Evolutionary conservation across 106 monocot species (phyloP), one percentile per base, ranked within the genome.

Genomic region (Dioscorea zingiberensis): DNA sequence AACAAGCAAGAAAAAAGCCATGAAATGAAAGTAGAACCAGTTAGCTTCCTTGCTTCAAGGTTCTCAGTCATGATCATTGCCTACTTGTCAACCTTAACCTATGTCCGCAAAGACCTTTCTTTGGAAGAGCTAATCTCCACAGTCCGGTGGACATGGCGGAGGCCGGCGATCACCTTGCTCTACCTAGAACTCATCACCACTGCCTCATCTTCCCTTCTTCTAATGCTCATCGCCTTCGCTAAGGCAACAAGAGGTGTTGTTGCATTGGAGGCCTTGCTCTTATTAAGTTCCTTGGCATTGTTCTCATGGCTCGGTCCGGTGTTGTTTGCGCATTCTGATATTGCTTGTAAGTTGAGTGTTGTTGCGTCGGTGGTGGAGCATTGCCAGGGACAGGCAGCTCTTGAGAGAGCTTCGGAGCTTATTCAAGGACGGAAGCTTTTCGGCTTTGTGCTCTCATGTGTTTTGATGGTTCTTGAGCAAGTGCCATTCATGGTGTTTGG

Each of bases 241-340:
- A 21, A 21, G 45, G 47, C 54, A 0, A 21, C 62, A 3, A 19
- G 25, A 1, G 45, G n/a, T 4, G 6, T 25, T 5, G 12, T 19
- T 51, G 4, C 7, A 0, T 16, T 19, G 11, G 68, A 60, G 25
- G 46, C 11, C 15, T 3, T 63, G 27, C 25, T 63, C 1, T 9
- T 69, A 7, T 27, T 24, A 11, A 49, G 62, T 14, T 75, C 55
- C 2, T 13, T 47, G 8, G 75, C 45, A 7, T 2, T 55, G 46
- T 2, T 75, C 13, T 38, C 23, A 15, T 55, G 54, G 19, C 26
- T 75, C 5, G 44, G 62, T 1, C 68, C 68, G 26, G 55, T 47
- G 2, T 27, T 75, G 46, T 75, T 75, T 24, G 68, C 75, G 27
- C 30, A 75, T 55, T 75, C 75, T 7, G 75, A 75, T 23, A 62